These are phyloP conservation scores for Apophysomyces ossiformis DNA, from an alignment of 371 early-diverging fungal genomes.

Conservation along the genomic window DNA sequence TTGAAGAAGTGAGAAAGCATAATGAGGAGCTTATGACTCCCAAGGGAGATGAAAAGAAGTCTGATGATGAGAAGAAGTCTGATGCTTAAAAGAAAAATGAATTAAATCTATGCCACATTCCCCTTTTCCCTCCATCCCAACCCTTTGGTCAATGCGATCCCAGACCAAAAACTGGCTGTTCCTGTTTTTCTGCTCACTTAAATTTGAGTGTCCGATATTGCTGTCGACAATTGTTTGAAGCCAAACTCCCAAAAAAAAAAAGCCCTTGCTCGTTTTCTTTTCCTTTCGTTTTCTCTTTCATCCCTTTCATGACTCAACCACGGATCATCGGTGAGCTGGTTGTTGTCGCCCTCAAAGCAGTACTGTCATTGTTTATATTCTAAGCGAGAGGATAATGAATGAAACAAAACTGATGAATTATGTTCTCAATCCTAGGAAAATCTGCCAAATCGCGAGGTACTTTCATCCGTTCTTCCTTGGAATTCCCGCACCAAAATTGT, in stretches of 20 bases:
- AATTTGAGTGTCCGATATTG: constrained; percentile 4
- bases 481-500: constrained; percentile 1
- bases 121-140: neutral
- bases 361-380: constrained; percentile 16
- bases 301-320: constrained; percentile 14
- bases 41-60: constrained; percentile 29
- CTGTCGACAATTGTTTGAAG: constrained; percentile 18
- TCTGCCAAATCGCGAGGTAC: constrained; percentile 54
- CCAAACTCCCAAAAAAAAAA: constrained; percentile 26
- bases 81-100: constrained; percentile 16
- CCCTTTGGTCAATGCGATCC: neutral
- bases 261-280: constrained; percentile 2
- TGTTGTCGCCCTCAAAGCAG: constrained; percentile 56
- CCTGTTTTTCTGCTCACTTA: neutral
- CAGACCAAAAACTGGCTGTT: neutral
- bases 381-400: neutral
- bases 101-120: constrained; percentile 5
- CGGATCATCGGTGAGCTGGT: constrained; percentile 47
- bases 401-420: neutral
- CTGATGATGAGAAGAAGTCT: constrained; percentile 26
- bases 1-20: constrained; percentile 49
- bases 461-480: neutral
- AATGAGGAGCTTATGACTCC: constrained; percentile 26
- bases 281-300: neutral
- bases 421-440: constrained; percentile 31